Evolutionary conservation across 805 yeast species (phyloP).

Genomic region (Soucietia sequanensis): DNA sequence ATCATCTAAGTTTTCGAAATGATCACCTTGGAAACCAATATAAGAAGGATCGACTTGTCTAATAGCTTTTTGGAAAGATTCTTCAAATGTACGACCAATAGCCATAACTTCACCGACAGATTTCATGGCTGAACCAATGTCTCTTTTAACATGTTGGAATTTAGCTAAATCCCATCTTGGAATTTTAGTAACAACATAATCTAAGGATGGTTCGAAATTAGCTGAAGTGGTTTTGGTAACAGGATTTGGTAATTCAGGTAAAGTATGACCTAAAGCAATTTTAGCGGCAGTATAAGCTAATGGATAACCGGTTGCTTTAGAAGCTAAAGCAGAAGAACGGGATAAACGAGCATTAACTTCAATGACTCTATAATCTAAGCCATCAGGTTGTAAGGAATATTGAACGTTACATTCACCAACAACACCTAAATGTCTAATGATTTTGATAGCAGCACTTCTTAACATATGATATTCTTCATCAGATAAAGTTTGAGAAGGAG

Average conservation of each 20-base stretch:
- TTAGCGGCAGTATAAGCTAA: slow-evolving; percentile 98
- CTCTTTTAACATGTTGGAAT: slow-evolving; percentile 92
- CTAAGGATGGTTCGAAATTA: slow-evolving; percentile 94
- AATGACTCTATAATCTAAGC: slow-evolving; percentile 91
- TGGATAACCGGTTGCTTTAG: slow-evolving; percentile 98
- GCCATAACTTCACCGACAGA: slow-evolving; percentile 99
- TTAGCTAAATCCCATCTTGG: slow-evolving; percentile 98
- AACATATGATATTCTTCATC: slow-evolving; percentile 98
- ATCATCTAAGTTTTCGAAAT: slow-evolving; percentile 72
- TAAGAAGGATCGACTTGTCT: slow-evolving; percentile 93
- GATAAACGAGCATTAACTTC: slow-evolving; percentile 98
- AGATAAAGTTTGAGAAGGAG: slow-evolving; percentile 95
- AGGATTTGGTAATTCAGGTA: slow-evolving; percentile 94
- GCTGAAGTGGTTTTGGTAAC: slow-evolving; percentile 96
- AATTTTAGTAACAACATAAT: slow-evolving; percentile 93
- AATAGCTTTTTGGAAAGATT: slow-evolving; percentile 95
- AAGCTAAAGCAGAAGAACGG: slow-evolving; percentile 95
- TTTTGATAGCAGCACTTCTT: slow-evolving; percentile 95
- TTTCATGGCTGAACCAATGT: slow-evolving; percentile 94
- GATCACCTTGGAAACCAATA: slow-evolving; percentile 87
- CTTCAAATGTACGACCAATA: slow-evolving; percentile 96
- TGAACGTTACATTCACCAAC: slow-evolving; percentile 99
- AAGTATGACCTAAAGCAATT: slow-evolving; percentile 90
- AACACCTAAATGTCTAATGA: slow-evolving; percentile 96
- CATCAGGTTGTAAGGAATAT: slow-evolving; percentile 94